These are phyloP conservation scores for Colletotrichum cereale DNA, from an alignment of 2,329 filamentous ascomycete species.

Conservation along the genomic window DNA sequence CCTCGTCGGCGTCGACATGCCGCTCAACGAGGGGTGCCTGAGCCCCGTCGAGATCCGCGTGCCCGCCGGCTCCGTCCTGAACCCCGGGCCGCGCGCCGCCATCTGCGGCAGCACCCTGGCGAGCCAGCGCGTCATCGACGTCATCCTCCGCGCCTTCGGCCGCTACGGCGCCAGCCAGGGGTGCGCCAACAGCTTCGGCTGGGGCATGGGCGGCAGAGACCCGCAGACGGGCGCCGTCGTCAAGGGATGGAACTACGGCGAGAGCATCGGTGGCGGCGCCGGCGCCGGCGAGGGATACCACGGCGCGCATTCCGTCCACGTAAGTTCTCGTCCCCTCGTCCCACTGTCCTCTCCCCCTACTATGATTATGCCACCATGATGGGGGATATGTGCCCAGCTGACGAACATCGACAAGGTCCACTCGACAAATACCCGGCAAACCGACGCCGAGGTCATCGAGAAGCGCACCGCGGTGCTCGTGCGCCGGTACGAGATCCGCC, in stretches of 20 bases:
- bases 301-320: conserved; percentile 47
- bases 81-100: conserved; percentile 49
- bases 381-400: background rate
- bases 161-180: conserved; percentile 47
- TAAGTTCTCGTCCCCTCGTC: background rate
- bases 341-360: too few species aligned
- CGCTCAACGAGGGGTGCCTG: conserved; percentile 55
- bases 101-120: conserved; percentile 71
- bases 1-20: conserved; percentile 52
- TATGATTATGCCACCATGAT: too few species aligned
- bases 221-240: conserved; percentile 43
- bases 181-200: conserved; percentile 51
- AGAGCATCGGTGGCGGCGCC: conserved; percentile 50
- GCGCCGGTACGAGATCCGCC: conserved; percentile 47
- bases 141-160: conserved; percentile 49
- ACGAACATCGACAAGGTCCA: conserved; percentile 36
- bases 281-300: conserved; percentile 49
- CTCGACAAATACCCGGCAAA: conserved; percentile 51
- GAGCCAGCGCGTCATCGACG: conserved; percentile 50
- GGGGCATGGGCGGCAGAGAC: conserved; percentile 50
- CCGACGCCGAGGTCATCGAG: conserved; percentile 52
- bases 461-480: conserved; percentile 51
- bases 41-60: conserved; percentile 50
- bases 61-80: conserved; percentile 50
- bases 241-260: conserved; percentile 48